Evolutionary conservation across 179 eudicot species (phyloP).

Genomic region (Spinacia oleracea): DNA sequence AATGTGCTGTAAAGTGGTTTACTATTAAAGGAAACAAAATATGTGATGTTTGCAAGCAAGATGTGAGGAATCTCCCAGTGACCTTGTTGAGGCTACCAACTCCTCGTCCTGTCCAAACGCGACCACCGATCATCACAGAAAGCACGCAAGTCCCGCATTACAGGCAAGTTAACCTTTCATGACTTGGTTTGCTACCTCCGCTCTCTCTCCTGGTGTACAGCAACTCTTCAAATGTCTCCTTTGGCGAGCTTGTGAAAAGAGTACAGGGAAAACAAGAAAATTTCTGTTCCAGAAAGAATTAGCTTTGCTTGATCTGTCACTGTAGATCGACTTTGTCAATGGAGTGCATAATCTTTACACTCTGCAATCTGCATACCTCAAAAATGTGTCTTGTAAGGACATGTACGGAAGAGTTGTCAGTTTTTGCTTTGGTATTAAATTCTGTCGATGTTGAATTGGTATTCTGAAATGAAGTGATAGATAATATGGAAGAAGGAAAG

Average conservation of each 20-base stretch:
- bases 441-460: background rate
- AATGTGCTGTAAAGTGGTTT: conserved; percentile 44
- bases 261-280: background rate
- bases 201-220: background rate
- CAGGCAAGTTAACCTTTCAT: conserved; percentile 26
- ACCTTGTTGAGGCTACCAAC: conserved; percentile 33
- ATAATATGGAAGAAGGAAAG: background rate
- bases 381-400: background rate
- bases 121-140: conserved; percentile 30
- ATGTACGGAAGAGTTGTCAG: background rate
- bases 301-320: background rate
- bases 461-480: background rate
- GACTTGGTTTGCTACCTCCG: background rate
- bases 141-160: conserved; percentile 23
- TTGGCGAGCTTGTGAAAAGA: background rate
- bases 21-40: conserved; percentile 41
- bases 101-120: conserved; percentile 26
- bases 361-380: background rate
- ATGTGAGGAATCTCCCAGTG: conserved; percentile 38
- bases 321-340: background rate
- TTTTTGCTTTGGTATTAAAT: background rate
- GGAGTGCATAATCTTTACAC: background rate
- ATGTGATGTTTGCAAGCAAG: conserved; percentile 39
- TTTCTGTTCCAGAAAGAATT: background rate
- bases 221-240: background rate